Percentiles rank a stretch among this genome's conserved stretches.
Conservation (phyloP, 495 filamentous ascomycete genomes). For the Aspergillus bertholletiae region DNA sequence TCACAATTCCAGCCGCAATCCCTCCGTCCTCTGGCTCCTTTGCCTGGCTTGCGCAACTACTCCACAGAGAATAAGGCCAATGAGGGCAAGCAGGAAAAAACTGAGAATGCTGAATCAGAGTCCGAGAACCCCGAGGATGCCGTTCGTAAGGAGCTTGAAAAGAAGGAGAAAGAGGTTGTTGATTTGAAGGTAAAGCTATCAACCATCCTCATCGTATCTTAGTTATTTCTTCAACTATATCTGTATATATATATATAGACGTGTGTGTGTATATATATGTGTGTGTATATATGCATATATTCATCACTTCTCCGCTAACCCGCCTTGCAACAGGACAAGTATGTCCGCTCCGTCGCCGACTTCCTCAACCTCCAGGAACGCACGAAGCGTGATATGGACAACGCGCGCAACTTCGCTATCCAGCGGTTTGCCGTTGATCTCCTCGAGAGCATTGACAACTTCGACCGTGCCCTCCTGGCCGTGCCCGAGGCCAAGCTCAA, state of each 20-base stretch:
- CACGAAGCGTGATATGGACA: conserved; percentile 84
- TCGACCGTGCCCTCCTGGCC: conserved; percentile 81
- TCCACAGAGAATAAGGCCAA: conserved; percentile 41
- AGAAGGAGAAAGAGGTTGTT: conserved; percentile 76
- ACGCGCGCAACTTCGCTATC: conserved; percentile 86
- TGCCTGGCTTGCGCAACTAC: conserved; percentile 31
- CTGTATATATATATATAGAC: too few relatives aligned
- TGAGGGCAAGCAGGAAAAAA: conserved; percentile 30
- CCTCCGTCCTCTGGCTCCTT: conserved; percentile 28
- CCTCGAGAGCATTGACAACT: conserved; percentile 91
- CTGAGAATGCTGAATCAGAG: conserved; percentile 31
- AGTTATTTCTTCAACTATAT: too few relatives aligned
- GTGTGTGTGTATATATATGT: too few relatives aligned
- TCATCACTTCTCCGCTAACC: not conserved
- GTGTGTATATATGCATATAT: too few relatives aligned
- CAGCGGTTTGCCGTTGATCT: conserved; percentile 93
- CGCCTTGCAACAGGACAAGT: conserved; percentile 69
- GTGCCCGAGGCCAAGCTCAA: conserved; percentile 72
- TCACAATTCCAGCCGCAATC: conserved; percentile 36
- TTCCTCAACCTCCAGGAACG: conserved; percentile 97
- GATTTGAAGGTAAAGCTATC: conserved; percentile 72
- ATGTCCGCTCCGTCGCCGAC: conserved; percentile 87
- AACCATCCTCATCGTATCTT: not conserved
- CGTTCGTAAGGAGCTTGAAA: conserved; percentile 66
- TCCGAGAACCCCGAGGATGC: conserved; percentile 47